Base-by-base conservation (phyloP, 1,284 basidiomycete genomes). In the Athelia psychrophila region DNA sequence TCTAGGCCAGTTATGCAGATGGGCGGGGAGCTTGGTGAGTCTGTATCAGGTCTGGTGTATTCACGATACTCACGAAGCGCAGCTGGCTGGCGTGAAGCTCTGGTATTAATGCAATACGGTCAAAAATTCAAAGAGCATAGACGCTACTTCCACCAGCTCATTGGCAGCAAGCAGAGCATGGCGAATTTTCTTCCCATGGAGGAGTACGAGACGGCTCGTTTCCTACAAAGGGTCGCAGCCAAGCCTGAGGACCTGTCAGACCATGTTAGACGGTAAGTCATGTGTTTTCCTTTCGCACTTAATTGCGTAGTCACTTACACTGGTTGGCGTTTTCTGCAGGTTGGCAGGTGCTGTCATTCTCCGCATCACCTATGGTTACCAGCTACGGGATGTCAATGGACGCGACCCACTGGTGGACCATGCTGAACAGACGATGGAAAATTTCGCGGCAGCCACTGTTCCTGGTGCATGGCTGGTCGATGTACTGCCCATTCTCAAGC, bases 1-100 rank as follows among this genome's bases (percentile, higher is more conserved):
- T 76, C 78, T 64, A 69, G 78, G 27, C 70, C 78, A 40, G 70
- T 74, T 30, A 75, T 77, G 52, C 74, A 79, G 40, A 61, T 80
- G 53, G 63, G 75, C 48, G 68, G 70, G 46, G 76, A 77, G 57
- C 58, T 78, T 2, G 65, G n/a, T n/a, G n/a, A n/a, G n/a, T n/a
- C n/a, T n/a, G n/a, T n/a, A n/a, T n/a, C n/a, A n/a, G n/a, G n/a
- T n/a, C n/a, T n/a, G n/a, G n/a, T n/a, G n/a, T n/a, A n/a, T n/a
- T n/a, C n/a, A n/a, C n/a, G n/a, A n/a, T n/a, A n/a, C n/a, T n/a
- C n/a, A n/a, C n/a, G n/a, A n/a, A n/a, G n/a, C n/a, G n/a, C n/a
- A n/a, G 61, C 68, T 10, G 71, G 71, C 0, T 73, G 67, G 67
- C 68, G 68, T 46, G 61, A 70, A 35, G 61, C 60, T 0, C 60